Base-by-base conservation (phyloP, 2,329 filamentous ascomycete species). In the Stagonosporopsis chrysanthemi region DNA sequence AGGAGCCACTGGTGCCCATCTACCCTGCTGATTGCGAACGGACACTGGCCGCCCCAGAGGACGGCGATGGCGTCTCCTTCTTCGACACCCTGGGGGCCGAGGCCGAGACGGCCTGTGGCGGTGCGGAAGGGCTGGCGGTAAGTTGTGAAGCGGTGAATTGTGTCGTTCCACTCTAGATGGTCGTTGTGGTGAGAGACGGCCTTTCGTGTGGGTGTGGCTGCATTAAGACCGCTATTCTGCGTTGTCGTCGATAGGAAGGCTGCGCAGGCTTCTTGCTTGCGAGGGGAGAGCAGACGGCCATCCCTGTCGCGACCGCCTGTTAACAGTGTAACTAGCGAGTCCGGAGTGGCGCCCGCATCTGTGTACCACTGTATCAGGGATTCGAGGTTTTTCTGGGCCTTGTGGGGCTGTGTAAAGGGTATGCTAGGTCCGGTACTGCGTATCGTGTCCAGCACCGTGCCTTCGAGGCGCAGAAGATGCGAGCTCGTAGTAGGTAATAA, bases 11-110 rank as follows among this genome's bases (percentile, higher is more conserved):
- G 39, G 2, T 51, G 33, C 0, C 31, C n/a, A n/a, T 14, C 35
- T 22, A 29, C n/a, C 5, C 22, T 31, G n/a, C 49, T 39, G 12
- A 28, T 28, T 7, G 62, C 58, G 28, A 61, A 63, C 8, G 61
- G 63, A n/a, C 63, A 59, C 48, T 67, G 65, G 1, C 55, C 58
- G 8, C 65, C 65, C 60, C 58, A 67, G 8, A 66, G 43, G 28
- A 63, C 56, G 14, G 56, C 61, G 4, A 68, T 45, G 9, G 19
- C 11, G 52, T 68, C 66, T 3, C 58, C 63, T 17, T 35, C 41
- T 24, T 39, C 43, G 14, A 45, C 19, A 3, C 47, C 44, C 2
- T 40, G 40, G 9, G 60, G 58, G 8, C 64, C 64, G 2, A 66
- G 41, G 4, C 63, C 64, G 40, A 67, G 35, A 9, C 19, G 50